Conservation (phyloP, 108 stramenopile species). For the Fragilariopsis cylindrus region DNA sequence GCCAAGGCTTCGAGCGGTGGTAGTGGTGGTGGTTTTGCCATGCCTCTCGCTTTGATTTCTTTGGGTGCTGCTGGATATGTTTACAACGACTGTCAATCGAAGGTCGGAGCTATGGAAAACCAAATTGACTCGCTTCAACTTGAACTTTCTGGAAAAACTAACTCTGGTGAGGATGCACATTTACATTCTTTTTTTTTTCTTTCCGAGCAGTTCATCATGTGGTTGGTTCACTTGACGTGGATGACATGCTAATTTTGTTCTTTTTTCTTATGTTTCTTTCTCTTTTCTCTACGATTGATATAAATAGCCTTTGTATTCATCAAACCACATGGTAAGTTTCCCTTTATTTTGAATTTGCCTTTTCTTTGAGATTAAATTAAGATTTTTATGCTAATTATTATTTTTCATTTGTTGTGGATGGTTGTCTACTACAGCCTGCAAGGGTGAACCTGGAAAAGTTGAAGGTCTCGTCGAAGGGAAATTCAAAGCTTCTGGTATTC, state of each 20-base stretch:
- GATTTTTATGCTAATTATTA: no score
- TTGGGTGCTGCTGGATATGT: constrained; percentile 38
- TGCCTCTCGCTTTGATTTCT: constrained; percentile 17
- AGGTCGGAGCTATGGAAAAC: constrained; percentile 22
- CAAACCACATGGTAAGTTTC: constrained; percentile 63
- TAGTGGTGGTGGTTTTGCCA: constrained; percentile 23
- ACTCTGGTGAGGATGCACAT: constrained; percentile 1
- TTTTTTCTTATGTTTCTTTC: no score
- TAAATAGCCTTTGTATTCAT: constrained; percentile 82
- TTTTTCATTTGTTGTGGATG: no score
- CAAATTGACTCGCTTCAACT: constrained; percentile 43
- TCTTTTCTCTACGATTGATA: no score
- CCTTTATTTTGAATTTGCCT: constrained; percentile 37
- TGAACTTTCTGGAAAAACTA: constrained; percentile 46
- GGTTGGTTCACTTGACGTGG: no score
- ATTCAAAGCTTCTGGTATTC: constrained; percentile 57
- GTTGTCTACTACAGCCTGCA: constrained; percentile 23
- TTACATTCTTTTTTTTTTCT: neutral
- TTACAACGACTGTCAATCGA: constrained; percentile 29
- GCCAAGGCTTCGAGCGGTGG: constrained; percentile 15
- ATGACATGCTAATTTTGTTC: no score
- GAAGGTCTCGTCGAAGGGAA: constrained; percentile 51
- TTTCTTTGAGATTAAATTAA: no score
- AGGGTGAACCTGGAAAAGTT: constrained; percentile 55
- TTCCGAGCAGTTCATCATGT: no score